Conservation (phyloP, 441 rosid genomes). For the Pelargonium australe region DNA sequence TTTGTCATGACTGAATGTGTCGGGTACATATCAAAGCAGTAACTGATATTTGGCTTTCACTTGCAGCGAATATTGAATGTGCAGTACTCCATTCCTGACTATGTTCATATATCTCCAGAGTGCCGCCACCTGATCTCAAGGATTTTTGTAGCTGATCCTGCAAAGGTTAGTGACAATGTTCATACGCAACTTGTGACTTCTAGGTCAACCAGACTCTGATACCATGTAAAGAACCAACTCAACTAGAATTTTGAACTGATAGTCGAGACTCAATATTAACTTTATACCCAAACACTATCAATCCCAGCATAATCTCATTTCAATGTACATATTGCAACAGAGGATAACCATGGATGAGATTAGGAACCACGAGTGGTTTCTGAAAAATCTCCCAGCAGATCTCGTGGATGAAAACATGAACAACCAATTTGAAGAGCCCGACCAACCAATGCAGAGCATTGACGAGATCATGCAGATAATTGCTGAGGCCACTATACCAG, state of each 20-base stretch:
- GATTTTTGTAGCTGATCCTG: slow-evolving; percentile 89
- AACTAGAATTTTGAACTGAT: no score
- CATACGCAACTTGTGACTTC: no score
- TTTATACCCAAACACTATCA: background rate
- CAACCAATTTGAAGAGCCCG: slow-evolving; percentile 70
- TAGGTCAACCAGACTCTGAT: no score
- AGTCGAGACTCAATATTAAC: no score
- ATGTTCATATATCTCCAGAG: slow-evolving; percentile 85
- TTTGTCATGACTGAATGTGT: slow-evolving; percentile 1
- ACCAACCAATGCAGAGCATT: slow-evolving; percentile 73
- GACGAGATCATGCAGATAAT: slow-evolving; percentile 96
- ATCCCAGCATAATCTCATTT: slow-evolving; percentile 5
- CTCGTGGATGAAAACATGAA: slow-evolving; percentile 57
- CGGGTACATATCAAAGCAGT: background rate
- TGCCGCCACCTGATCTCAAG: slow-evolving; percentile 84
- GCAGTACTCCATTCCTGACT: slow-evolving; percentile 92
- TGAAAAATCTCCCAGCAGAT: slow-evolving; percentile 84
- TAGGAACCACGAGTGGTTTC: slow-evolving; percentile 83
- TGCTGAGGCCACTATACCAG: slow-evolving; percentile 83
- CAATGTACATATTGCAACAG: slow-evolving; percentile 32
- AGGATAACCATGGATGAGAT: slow-evolving; percentile 85
- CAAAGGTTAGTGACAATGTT: slow-evolving; percentile 57
- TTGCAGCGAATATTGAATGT: slow-evolving; percentile 86
- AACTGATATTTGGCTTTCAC: slow-evolving; percentile 11
- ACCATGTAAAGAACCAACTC: no score